phyloP scores from a whole-genome alignment of 2,329 filamentous ascomycete species.

The Aspergillus amoenus region DNA sequence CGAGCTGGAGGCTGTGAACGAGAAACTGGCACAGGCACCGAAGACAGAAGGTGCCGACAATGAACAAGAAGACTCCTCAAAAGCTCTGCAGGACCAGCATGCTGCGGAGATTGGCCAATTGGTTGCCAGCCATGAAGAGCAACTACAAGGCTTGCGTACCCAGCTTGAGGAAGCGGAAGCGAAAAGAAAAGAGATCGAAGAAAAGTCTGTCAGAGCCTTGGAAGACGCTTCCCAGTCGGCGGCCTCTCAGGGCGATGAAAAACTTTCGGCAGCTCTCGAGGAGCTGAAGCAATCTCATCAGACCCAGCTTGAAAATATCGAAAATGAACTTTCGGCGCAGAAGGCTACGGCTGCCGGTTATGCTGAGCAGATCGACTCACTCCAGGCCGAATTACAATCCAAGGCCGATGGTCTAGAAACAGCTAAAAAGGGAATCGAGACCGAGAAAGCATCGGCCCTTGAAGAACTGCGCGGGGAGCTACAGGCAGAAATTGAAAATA shows the following conservation, averaged over 20 bases:
- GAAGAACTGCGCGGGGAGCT: conserved; percentile 35
- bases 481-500: conserved; percentile 38
- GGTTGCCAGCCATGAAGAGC: conserved; percentile 31
- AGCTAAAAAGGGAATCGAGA: conserved; percentile 24
- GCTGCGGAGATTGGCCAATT: conserved; percentile 34
- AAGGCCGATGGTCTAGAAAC: conserved; percentile 30
- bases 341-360: conserved; percentile 31
- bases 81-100: conserved; percentile 31
- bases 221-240: conserved; percentile 40
- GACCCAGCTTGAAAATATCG: conserved; percentile 34
- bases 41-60: conserved; percentile 23
- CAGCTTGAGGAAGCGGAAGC: conserved; percentile 38
- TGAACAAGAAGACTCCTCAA: conserved; percentile 22
- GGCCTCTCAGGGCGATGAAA: conserved; percentile 35
- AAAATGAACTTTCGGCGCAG: conserved; percentile 35
- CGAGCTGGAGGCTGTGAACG: conserved; percentile 35
- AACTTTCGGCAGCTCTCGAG: conserved; percentile 35
- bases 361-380: conserved; percentile 28
- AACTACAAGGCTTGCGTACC: conserved; percentile 31
- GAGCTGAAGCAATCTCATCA: conserved; percentile 39
- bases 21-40: conserved; percentile 35
- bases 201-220: conserved; percentile 37
- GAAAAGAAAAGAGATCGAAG: conserved; percentile 37
- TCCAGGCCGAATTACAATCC: conserved; percentile 34
- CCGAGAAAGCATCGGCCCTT: conserved; percentile 32